Evolutionary conservation across 805 yeast genomes (phyloP).

Genomic region (Metschnikowia henanensis): DNA sequence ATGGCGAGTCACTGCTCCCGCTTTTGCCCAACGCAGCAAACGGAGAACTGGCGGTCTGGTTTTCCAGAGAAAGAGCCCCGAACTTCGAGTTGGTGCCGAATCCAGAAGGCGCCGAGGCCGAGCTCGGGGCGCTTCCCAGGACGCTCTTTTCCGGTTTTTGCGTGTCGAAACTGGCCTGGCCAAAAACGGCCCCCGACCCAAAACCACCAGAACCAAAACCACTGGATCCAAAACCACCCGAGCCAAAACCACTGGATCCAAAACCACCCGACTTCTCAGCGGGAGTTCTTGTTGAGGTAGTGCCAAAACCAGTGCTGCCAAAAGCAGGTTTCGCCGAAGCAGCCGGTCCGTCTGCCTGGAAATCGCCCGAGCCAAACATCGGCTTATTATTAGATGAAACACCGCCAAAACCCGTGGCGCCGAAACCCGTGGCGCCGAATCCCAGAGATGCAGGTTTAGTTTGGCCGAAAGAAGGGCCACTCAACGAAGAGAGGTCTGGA

Average conservation of each 20-base stretch:
- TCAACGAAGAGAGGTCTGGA: not conserved
- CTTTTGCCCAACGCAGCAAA: conserved; percentile 3
- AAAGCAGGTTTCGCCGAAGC: conserved; percentile 8
- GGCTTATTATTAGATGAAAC: not conserved
- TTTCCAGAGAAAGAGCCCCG: not conserved
- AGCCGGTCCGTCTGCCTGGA: conserved; percentile 1
- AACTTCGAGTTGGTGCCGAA: conserved; percentile 11
- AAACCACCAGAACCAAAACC: conserved; percentile 2
- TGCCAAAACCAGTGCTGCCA: conserved; percentile 9
- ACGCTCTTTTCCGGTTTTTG: conserved; percentile 1
- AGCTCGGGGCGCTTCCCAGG: conserved; percentile 1
- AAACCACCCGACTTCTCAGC: conserved; percentile 10
- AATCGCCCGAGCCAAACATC: conserved; percentile 8
- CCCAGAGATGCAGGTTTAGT: not conserved
- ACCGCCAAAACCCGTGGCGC: conserved; percentile 18
- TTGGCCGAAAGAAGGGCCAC: not conserved
- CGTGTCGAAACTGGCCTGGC: conserved; percentile 8
- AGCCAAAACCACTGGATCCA: conserved; percentile 9
- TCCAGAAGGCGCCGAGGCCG: not conserved
- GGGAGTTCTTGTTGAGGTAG: not conserved
- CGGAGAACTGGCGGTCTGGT: conserved; percentile 1
- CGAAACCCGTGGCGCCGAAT: conserved; percentile 3
- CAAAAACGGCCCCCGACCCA: conserved; percentile 3
- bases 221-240: not conserved
- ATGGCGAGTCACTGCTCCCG: conserved; percentile 3